Conservation (phyloP, 257 asterid genomes). For the Anisodus acutangulus region DNA sequence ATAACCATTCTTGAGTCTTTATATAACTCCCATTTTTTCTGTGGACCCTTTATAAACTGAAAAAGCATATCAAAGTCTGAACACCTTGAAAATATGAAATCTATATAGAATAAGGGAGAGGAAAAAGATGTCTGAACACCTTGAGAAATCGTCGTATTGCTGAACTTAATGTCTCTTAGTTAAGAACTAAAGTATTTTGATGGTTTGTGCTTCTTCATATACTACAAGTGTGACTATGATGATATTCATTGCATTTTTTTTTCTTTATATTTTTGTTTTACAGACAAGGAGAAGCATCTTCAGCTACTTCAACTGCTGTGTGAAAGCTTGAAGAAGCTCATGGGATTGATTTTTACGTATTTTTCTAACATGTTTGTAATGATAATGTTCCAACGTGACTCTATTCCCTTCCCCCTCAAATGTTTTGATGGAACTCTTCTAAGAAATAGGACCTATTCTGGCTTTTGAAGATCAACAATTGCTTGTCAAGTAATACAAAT, state of each 20-base stretch:
- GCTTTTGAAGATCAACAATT: neutral
- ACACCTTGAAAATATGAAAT: neutral
- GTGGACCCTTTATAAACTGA: constrained; percentile 1
- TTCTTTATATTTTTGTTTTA: neutral
- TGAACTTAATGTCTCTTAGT: neutral
- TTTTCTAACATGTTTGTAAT: constrained; percentile 1
- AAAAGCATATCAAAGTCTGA: neutral
- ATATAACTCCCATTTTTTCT: neutral
- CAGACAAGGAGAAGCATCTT: constrained; percentile 87
- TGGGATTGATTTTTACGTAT: neutral
- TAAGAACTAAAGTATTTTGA: neutral
- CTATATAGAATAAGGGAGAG: neutral
- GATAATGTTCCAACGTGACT: neutral
- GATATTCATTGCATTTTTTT: neutral
- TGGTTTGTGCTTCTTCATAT: neutral
- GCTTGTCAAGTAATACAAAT: neutral
- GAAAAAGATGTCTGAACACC: neutral
- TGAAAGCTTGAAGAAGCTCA: constrained; percentile 57
- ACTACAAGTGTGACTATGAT: too few species aligned
- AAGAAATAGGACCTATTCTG: constrained; percentile 2
- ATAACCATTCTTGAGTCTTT: neutral
- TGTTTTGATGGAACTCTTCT: neutral
- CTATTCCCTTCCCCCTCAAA: neutral
- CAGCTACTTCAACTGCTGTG: constrained; percentile 88
- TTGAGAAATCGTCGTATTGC: neutral